A percentile compares a stretch with the other conserved stretches of the same genome.
These are phyloP conservation scores for Penicillium palitans DNA, from an alignment of 2,329 filamentous ascomycete genomes.

Conservation along the genomic window DNA sequence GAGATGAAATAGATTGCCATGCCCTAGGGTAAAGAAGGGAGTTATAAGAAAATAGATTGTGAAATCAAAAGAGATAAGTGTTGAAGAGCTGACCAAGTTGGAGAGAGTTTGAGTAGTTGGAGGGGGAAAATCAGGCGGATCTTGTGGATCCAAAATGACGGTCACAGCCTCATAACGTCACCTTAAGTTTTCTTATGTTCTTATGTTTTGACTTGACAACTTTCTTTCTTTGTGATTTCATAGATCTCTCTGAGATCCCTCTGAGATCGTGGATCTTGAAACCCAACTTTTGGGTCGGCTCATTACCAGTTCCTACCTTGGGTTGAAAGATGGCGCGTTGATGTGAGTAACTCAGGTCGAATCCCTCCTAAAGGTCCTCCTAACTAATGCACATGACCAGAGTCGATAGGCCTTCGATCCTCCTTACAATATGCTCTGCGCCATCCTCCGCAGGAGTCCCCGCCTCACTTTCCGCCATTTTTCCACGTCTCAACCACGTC, in stretches of 20 bases:
- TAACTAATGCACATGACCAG: constrained; percentile 6
- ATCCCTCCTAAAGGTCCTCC: neutral
- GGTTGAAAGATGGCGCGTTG: constrained; percentile 7
- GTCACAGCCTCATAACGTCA: constrained; percentile 11
- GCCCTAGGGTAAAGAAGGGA: neutral
- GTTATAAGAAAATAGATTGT: neutral
- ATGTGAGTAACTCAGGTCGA: constrained; percentile 5
- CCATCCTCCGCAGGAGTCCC: constrained; percentile 16
- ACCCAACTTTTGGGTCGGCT: neutral
- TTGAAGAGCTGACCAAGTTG: neutral
- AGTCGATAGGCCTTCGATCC: neutral
- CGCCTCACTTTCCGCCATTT: constrained; percentile 38
- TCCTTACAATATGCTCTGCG: constrained; percentile 22
- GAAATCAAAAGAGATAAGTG: neutral
- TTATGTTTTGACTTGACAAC: neutral
- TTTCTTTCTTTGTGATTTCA: neutral
- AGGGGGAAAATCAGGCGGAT: constrained; percentile 10
- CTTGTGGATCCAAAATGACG: constrained; percentile 5
- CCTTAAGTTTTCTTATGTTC: neutral
- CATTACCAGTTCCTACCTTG: neutral
- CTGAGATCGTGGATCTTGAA: neutral
- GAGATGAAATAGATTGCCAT: neutral
- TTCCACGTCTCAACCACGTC: constrained; percentile 40
- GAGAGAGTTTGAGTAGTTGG: neutral
- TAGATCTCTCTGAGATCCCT: neutral